phyloP scores from a whole-genome alignment of 805 yeast genomes.

The Dipodascopsis uninucleata region DNA sequence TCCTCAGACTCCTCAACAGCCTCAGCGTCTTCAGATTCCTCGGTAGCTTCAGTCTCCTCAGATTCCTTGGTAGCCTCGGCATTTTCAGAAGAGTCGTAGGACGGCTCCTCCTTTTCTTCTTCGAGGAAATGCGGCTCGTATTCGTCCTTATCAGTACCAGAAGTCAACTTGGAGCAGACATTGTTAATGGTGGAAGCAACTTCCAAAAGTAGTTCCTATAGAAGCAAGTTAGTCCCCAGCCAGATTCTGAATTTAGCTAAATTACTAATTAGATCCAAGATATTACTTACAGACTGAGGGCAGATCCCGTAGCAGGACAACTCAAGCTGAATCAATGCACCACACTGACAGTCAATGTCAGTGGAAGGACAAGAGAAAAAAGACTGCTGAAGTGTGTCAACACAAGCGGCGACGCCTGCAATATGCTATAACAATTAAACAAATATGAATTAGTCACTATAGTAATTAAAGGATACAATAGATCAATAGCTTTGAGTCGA shows the following conservation, averaged over 20 bases:
- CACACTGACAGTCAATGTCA: constrained; percentile 25
- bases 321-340: constrained; percentile 23
- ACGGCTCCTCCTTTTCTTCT: not conserved
- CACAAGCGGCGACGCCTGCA: constrained; percentile 27
- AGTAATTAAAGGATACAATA: too few relatives aligned
- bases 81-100: not conserved
- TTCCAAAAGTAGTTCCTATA: constrained; percentile 15
- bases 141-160: constrained; percentile 4
- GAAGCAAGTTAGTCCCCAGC: not conserved
- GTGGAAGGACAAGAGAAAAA: constrained; percentile 15
- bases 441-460: too few relatives aligned
- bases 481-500: too few relatives aligned
- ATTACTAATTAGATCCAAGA: too few relatives aligned
- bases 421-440: constrained; percentile 11
- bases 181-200: constrained; percentile 17
- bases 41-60: constrained; percentile 1
- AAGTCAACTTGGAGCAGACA: constrained; percentile 18
- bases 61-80: not conserved
- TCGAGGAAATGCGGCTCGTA: constrained; percentile 5
- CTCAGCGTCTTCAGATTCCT: not conserved
- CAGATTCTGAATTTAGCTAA: not conserved
- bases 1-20: constrained; percentile 6
- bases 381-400: constrained; percentile 14
- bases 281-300: constrained; percentile 21
- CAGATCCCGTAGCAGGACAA: constrained; percentile 27